Percentiles rank a stretch among this genome's conserved stretches.
phyloP scores from a whole-genome alignment of 768 basidiomycete genomes.

The Boletus sp. region DNA sequence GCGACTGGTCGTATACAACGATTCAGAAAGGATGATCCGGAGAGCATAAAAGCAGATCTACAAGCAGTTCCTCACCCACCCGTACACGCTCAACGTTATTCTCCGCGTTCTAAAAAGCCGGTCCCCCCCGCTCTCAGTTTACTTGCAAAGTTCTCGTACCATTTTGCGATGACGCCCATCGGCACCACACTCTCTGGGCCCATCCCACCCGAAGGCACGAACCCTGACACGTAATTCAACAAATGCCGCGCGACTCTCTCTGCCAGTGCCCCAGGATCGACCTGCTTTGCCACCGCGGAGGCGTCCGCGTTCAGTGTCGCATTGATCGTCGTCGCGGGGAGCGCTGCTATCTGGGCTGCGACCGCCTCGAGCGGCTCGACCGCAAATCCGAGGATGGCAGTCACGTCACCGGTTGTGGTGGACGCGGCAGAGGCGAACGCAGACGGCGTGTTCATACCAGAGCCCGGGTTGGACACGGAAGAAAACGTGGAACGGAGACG shows the following conservation, averaged over 20 bases:
- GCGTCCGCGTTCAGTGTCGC: conserved; percentile 13
- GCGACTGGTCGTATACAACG: too few species aligned
- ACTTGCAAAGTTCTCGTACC: conserved; percentile 65
- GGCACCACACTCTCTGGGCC: conserved; percentile 55
- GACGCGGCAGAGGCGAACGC: conserved; percentile 31
- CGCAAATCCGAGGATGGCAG: conserved; percentile 74
- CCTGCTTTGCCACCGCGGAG: conserved; percentile 11
- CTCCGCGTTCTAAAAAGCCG: conserved; percentile 54
- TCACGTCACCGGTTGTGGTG: conserved; percentile 45
- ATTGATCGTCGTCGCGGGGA: conserved; percentile 35
- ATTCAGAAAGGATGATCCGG: background rate
- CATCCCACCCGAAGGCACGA: conserved; percentile 43
- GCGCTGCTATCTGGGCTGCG: conserved; percentile 49
- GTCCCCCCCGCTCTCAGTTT: conserved; percentile 59
- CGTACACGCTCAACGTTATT: background rate
- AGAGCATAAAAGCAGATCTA: background rate
- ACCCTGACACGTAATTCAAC: conserved; percentile 72
- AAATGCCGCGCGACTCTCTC: conserved; percentile 56
- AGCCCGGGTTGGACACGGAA: conserved; percentile 28
- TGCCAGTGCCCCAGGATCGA: conserved; percentile 17
- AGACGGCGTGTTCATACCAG: conserved; percentile 30
- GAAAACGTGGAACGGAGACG: conserved; percentile 67
- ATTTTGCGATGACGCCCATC: conserved; percentile 58
- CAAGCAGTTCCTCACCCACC: background rate
- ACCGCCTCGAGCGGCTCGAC: conserved; percentile 72